Conservation (phyloP, 2,329 filamentous ascomycete species). For the Pestalotiopsis sp. region DNA sequence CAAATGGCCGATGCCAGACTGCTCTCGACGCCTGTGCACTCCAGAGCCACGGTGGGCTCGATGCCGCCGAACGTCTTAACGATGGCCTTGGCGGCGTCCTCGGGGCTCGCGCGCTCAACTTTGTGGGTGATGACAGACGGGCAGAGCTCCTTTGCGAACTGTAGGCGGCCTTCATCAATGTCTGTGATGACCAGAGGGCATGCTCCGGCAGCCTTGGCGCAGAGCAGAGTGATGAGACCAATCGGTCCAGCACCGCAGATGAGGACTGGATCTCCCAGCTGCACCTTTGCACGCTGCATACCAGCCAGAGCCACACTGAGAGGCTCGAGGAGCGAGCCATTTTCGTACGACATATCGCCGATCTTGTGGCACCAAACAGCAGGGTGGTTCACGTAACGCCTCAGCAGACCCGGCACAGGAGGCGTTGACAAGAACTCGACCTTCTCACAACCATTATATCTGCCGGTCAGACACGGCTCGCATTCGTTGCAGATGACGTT, state of each 20-base stretch:
- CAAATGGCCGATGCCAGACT: conserved; percentile 86
- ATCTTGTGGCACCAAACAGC: conserved; percentile 97
- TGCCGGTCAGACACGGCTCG: conserved; percentile 87
- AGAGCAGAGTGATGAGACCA: conserved; percentile 85
- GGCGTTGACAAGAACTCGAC: conserved; percentile 91
- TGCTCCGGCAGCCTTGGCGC: conserved; percentile 82
- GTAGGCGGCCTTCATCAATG: conserved; percentile 83
- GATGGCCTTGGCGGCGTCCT: conserved; percentile 72
- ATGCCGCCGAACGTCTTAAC: conserved; percentile 74
- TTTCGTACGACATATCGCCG: conserved; percentile 86
- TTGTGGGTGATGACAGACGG: conserved; percentile 81
- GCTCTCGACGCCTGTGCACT: conserved; percentile 94
- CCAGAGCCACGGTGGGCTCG: conserved; percentile 80
- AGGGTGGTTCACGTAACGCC: conserved; percentile 93
- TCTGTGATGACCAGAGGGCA: conserved; percentile 93
- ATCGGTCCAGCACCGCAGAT: conserved; percentile 95
- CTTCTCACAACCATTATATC: conserved; percentile 91
- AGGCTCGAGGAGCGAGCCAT: conserved; percentile 89
- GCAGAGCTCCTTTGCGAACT: conserved; percentile 82
- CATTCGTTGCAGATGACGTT: conserved; percentile 91
- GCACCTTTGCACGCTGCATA: conserved; percentile 79
- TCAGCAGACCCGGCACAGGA: conserved; percentile 82
- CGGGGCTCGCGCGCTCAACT: conserved; percentile 67
- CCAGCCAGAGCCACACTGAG: conserved; percentile 87
- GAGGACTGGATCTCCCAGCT: conserved; percentile 83